These are phyloP conservation scores for Colletotrichum phormii DNA, from an alignment of 2,329 filamentous ascomycete species.

Conservation along the genomic window DNA sequence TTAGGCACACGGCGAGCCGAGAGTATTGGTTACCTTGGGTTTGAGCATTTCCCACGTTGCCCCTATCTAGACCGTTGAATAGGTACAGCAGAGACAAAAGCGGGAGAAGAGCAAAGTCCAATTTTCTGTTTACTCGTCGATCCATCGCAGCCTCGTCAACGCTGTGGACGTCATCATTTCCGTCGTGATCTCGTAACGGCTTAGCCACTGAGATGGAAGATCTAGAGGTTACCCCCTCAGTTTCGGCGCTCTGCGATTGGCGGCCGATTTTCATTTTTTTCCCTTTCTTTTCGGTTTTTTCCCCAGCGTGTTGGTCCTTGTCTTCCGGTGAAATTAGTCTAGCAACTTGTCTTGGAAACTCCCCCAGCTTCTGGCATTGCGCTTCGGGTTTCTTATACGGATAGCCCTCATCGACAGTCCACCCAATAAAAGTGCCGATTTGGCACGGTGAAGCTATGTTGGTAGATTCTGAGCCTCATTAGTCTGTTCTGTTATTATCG, in stretches of 20 bases:
- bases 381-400: slow-evolving; percentile 15
- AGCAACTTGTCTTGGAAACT: neutral
- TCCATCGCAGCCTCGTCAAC: slow-evolving; percentile 12
- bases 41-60: slow-evolving; percentile 55
- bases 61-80: slow-evolving; percentile 54
- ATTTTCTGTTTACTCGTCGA: slow-evolving; percentile 47
- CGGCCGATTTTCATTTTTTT: slow-evolving; percentile 11
- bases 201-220: slow-evolving; percentile 20
- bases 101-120: slow-evolving; percentile 51
- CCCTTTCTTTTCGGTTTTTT: neutral
- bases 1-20: neutral
- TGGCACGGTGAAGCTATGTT: neutral
- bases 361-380: neutral
- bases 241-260: slow-evolving; percentile 20
- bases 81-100: slow-evolving; percentile 53
- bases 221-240: slow-evolving; percentile 13
- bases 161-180: neutral
- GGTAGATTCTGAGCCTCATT: slow-evolving; percentile 20
- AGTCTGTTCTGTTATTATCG: slow-evolving; percentile 1
- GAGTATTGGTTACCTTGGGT: slow-evolving; percentile 45
- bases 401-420: neutral
- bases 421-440: neutral
- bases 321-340: neutral
- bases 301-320: neutral
- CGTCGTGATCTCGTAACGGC: neutral